Percentiles rank a stretch among this genome's conserved stretches.
Conservation (phyloP, 352 stramenopile genomes). For the Phytopythium litorale region DNA sequence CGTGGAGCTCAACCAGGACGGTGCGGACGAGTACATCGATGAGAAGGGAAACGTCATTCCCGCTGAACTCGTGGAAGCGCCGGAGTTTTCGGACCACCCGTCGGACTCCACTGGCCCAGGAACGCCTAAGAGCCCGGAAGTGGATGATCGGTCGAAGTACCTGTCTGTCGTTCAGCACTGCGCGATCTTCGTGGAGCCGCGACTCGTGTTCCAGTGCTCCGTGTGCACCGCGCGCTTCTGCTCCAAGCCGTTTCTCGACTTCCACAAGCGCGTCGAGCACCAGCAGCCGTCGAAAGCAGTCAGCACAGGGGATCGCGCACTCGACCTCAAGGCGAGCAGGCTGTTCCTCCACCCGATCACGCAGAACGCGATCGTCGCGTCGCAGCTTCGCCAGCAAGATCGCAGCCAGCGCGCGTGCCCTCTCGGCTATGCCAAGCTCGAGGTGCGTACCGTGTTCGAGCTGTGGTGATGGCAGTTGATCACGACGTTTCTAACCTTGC, state of each 20-base stretch:
- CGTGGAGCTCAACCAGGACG: slow-evolving; percentile 62
- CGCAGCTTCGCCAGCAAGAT: slow-evolving; percentile 30
- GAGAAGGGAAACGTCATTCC: slow-evolving; percentile 38
- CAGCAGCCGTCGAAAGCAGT: neutral
- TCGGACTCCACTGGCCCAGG: slow-evolving; percentile 14
- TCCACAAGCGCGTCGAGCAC: slow-evolving; percentile 48
- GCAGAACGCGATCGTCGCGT: slow-evolving; percentile 42
- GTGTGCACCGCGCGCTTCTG: slow-evolving; percentile 42
- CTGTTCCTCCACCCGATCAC: slow-evolving; percentile 40
- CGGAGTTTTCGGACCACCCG: slow-evolving; percentile 25
- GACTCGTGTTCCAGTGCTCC: slow-evolving; percentile 46
- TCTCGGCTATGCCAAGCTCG: slow-evolving; percentile 69
- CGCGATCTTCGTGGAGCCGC: slow-evolving; percentile 45
- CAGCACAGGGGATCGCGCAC: neutral
- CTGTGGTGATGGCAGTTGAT: neutral
- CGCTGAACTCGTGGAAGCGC: slow-evolving; percentile 23
- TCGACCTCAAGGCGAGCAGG: slow-evolving; percentile 35
- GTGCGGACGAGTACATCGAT: slow-evolving; percentile 48
- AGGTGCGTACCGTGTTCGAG: slow-evolving; percentile 30
- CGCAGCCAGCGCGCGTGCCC: slow-evolving; percentile 19
- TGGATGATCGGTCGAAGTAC: slow-evolving; percentile 11
- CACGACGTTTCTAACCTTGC: neutral
- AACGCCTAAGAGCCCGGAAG: neutral
- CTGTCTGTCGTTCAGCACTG: slow-evolving; percentile 55
- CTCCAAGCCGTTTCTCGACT: slow-evolving; percentile 47